Percentiles rank a stretch among this genome's conserved stretches.
phyloP scores from a whole-genome alignment of 1,284 basidiomycete species.

The Sutorius eximius region DNA sequence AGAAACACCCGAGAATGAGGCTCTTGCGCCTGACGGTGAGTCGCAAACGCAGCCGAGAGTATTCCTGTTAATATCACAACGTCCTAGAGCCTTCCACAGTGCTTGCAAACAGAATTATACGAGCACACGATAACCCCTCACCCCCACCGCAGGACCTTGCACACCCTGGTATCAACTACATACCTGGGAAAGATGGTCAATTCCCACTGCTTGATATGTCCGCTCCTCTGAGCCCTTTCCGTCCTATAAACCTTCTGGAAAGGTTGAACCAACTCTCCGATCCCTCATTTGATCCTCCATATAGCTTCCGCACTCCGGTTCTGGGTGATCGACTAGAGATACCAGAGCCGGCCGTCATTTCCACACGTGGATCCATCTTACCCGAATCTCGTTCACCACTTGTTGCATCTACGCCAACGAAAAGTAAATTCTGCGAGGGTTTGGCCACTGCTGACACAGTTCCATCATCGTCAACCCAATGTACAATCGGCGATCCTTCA shows the following conservation, averaged over 20 bases:
- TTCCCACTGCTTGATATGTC: conserved; percentile 17
- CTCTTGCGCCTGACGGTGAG: conserved; percentile 47
- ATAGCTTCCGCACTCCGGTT: background rate
- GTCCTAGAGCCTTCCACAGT: conserved; percentile 61
- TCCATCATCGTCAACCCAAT: conserved; percentile 12
- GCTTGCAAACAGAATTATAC: conserved; percentile 60
- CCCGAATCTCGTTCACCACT: conserved; percentile 41
- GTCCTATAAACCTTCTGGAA: conserved; percentile 34
- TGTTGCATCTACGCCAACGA: conserved; percentile 5
- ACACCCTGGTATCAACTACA: conserved; percentile 17
- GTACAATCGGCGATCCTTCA: conserved; percentile 39
- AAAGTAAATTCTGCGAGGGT: conserved; percentile 1
- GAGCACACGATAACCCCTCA: conserved; percentile 72
- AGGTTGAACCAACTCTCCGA: conserved; percentile 21
- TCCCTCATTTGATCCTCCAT: conserved; percentile 4
- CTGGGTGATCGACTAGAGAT: conserved; percentile 3
- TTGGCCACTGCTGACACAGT: conserved; percentile 7
- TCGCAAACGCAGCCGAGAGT: conserved; percentile 2
- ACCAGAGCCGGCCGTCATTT: background rate
- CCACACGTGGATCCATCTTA: conserved; percentile 39
- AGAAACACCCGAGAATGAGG: conserved; percentile 47
- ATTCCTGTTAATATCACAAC: conserved; percentile 6
- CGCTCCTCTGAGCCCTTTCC: conserved; percentile 33
- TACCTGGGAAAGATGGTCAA: conserved; percentile 17
- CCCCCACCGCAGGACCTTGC: conserved; percentile 57